phyloP scores from a whole-genome alignment of 805 yeast species.

The Metschnikowia lochheadii region DNA sequence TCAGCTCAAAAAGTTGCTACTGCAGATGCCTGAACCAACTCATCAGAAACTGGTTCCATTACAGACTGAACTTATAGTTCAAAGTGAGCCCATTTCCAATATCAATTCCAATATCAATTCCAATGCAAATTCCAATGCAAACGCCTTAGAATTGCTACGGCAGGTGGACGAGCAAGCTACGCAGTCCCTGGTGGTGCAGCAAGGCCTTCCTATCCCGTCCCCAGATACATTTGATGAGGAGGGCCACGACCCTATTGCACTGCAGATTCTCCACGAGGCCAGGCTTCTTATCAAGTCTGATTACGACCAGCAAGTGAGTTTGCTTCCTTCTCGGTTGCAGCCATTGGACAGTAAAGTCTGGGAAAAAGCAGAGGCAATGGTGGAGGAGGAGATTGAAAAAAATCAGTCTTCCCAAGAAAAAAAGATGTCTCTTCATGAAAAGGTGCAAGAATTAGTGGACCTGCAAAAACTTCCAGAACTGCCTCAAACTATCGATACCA shows the following conservation, averaged over 20 bases:
- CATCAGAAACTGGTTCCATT: background rate
- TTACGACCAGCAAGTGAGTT: constrained; percentile 24
- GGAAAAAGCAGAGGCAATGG: background rate
- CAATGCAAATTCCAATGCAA: background rate
- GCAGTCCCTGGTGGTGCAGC: constrained; percentile 44
- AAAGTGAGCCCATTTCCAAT: background rate
- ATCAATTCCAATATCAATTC: background rate
- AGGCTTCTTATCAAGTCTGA: constrained; percentile 40
- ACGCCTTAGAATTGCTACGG: background rate
- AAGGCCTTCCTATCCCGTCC: constrained; percentile 41
- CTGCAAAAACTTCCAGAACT: constrained; percentile 11
- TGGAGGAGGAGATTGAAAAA: background rate
- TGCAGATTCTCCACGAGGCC: constrained; percentile 29
- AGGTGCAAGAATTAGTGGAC: background rate
- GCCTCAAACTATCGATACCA: constrained; percentile 16
- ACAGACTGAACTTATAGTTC: background rate
- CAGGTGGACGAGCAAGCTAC: constrained; percentile 1
- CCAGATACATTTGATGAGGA: constrained; percentile 15
- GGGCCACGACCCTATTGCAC: constrained; percentile 7
- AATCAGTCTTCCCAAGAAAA: background rate
- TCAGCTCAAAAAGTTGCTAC: background rate
- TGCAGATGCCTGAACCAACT: constrained; percentile 3
- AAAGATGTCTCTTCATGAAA: background rate
- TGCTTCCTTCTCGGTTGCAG: background rate
- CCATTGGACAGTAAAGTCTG: background rate